A percentile compares a stretch with the other conserved stretches of the same genome.
Conservation (phyloP, 305 asterid genomes). For the Fraxinus floribunda region DNA sequence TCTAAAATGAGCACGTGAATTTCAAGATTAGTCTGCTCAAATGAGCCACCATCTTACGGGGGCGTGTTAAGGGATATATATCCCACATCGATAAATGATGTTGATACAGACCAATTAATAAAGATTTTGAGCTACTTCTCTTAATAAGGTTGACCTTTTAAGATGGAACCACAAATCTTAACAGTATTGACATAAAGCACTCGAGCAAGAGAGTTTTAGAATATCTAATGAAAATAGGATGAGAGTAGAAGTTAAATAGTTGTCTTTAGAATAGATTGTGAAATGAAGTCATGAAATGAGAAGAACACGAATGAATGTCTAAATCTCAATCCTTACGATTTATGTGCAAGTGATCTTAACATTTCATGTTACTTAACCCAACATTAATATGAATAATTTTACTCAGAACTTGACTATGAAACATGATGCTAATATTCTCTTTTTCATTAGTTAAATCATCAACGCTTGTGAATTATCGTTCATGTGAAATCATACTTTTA, state of each 20-base stretch:
- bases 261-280: background rate
- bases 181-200: background rate
- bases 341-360: background rate
- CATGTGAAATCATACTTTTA: slow-evolving; percentile 14
- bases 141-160: too few species aligned
- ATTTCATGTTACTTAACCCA: background rate
- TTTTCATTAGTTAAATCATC: background rate
- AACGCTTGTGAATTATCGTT: background rate
- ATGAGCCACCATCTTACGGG: too few species aligned
- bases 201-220: background rate
- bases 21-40: too few species aligned
- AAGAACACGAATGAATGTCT: background rate
- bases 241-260: background rate
- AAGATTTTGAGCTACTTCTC: too few species aligned
- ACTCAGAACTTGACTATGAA: background rate
- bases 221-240: background rate
- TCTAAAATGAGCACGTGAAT: too few species aligned
- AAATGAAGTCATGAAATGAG: background rate
- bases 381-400: background rate
- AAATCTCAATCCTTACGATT: background rate
- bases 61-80: too few species aligned
- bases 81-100: too few species aligned
- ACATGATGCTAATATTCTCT: background rate
- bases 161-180: too few species aligned
- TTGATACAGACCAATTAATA: too few species aligned